phyloP scores from a whole-genome alignment of 1,284 basidiomycete species.

The Austroboletus novae-zelandiae region DNA sequence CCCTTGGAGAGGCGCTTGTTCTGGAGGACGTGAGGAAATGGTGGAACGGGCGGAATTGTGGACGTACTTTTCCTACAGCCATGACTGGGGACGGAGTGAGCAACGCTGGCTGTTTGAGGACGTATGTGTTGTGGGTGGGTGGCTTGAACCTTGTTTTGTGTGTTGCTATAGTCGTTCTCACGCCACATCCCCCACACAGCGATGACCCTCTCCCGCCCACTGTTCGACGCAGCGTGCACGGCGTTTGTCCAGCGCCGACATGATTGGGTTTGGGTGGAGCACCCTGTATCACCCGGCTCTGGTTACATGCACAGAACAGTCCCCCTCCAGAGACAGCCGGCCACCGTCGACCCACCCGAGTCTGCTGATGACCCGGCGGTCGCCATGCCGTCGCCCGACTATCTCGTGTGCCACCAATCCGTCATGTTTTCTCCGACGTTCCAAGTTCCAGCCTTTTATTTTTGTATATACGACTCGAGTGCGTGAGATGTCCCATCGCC shows the following conservation, averaged over 20 bases:
- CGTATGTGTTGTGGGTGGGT: conserved; percentile 26
- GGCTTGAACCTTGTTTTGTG: conserved; percentile 43
- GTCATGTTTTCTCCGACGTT: conserved; percentile 73
- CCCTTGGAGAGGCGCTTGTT: conserved; percentile 99
- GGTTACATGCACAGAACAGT: conserved; percentile 49
- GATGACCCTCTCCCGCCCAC: conserved; percentile 40
- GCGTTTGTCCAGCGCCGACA: conserved; percentile 42
- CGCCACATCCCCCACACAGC: conserved; percentile 40
- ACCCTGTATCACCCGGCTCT: conserved; percentile 42
- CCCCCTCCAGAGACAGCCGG: conserved; percentile 6
- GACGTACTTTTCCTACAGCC: conserved; percentile 89
- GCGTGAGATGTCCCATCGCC: conserved; percentile 32
- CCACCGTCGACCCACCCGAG: conserved; percentile 16
- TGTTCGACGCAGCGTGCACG: conserved; percentile 63
- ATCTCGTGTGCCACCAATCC: conserved; percentile 53
- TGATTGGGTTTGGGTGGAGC: conserved; percentile 59
- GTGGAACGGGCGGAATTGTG: neutral
- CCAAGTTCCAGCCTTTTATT: conserved; percentile 78
- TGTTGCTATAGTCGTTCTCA: conserved; percentile 49
- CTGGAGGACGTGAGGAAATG: conserved; percentile 30
- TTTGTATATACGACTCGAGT: conserved; percentile 66
- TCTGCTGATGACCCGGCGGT: conserved; percentile 32
- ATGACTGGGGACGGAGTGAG: conserved; percentile 54
- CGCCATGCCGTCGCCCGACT: conserved; percentile 15
- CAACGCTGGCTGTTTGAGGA: conserved; percentile 42